phyloP scores from a whole-genome alignment of 2,329 filamentous ascomycete genomes.

The Cercospora zeina region DNA sequence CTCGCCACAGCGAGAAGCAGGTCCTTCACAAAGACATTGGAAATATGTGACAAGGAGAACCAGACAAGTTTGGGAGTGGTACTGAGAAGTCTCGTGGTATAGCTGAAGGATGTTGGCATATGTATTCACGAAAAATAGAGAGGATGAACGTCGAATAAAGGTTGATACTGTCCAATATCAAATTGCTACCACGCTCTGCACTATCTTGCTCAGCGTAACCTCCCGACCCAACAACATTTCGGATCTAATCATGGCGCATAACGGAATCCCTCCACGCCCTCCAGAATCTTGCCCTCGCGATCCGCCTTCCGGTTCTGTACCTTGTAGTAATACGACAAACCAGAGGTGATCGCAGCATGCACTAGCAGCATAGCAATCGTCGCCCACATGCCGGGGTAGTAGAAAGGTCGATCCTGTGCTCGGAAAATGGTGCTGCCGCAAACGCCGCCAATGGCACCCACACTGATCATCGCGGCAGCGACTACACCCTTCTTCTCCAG shows the following conservation, averaged over 20 bases:
- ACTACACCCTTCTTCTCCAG: constrained; percentile 39
- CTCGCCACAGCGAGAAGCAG: too few species aligned
- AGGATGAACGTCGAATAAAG: too few species aligned
- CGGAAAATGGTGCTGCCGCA: constrained; percentile 24
- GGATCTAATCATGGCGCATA: constrained; percentile 21
- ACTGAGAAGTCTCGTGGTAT: too few species aligned
- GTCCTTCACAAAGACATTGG: too few species aligned
- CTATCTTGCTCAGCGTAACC: background rate
- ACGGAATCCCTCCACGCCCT: constrained; percentile 25
- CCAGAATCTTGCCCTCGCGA: constrained; percentile 21
- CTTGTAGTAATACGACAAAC: constrained; percentile 25
- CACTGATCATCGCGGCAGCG: constrained; percentile 32
- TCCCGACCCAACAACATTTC: background rate
- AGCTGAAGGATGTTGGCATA: too few species aligned
- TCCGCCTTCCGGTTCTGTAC: constrained; percentile 28
- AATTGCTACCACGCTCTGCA: background rate
- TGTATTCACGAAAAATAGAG: too few species aligned
- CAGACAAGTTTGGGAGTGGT: too few species aligned
- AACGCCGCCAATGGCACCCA: constrained; percentile 45
- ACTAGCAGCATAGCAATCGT: constrained; percentile 27
- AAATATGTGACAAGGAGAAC: too few species aligned
- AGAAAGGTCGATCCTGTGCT: constrained; percentile 26
- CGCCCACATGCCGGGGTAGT: constrained; percentile 30
- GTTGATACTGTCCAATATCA: background rate
- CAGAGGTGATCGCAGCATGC: constrained; percentile 22